Conservation (phyloP, 2,329 filamentous ascomycete genomes). For the Colletotrichum karsti region DNA sequence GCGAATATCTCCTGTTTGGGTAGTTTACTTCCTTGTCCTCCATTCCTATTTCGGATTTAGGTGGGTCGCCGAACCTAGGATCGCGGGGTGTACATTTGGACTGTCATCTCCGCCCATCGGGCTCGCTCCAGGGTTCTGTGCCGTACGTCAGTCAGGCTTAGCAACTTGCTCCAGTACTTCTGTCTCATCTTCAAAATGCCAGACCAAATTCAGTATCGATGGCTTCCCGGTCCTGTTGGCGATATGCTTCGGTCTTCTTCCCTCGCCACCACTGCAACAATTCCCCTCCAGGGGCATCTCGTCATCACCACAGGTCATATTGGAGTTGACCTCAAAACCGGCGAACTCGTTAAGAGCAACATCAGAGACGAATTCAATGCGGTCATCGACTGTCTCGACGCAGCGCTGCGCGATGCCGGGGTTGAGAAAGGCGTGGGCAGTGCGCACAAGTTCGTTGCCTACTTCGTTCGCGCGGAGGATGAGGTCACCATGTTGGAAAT, state of each 20-base stretch:
- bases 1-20: too few relatives aligned
- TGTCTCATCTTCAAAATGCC: background rate
- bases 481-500: constrained; percentile 23
- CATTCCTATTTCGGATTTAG: too few relatives aligned
- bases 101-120: too few relatives aligned
- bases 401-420: constrained; percentile 28
- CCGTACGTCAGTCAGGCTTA: too few relatives aligned
- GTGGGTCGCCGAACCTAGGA: too few relatives aligned
- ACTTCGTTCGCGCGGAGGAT: constrained; percentile 27
- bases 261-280: constrained; percentile 25
- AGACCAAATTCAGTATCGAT: too few relatives aligned
- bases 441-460: constrained; percentile 30
- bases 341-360: constrained; percentile 23
- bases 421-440: constrained; percentile 19
- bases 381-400: constrained; percentile 29
- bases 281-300: constrained; percentile 19
- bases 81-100: too few relatives aligned
- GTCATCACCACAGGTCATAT: constrained; percentile 29
- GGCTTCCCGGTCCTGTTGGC: background rate
- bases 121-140: too few relatives aligned
- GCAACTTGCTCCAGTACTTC: too few relatives aligned
- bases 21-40: too few relatives aligned
- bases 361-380: constrained; percentile 29
- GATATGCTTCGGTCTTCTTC: constrained; percentile 8
- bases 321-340: constrained; percentile 28